Evolutionary conservation across 2,329 filamentous ascomycete species (phyloP).

Genomic region (Fusarium miscanthi): DNA sequence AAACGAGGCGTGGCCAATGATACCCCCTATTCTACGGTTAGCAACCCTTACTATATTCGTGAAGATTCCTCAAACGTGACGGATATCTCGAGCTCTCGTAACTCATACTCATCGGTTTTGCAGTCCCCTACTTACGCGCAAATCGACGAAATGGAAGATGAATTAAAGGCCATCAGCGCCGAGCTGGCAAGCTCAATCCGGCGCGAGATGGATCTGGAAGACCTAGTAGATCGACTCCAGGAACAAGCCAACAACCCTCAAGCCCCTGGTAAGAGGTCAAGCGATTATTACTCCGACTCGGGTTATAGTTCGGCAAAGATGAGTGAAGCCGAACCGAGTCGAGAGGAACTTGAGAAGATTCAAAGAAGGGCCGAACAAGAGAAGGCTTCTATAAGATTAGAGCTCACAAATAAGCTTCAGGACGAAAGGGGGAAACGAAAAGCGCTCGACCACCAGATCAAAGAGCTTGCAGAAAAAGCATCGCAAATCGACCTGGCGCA

Average conservation of each 20-base stretch:
- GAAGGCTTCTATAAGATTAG: slow-evolving; percentile 85
- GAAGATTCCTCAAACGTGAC: slow-evolving; percentile 52
- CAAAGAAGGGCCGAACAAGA: slow-evolving; percentile 90
- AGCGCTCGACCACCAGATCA: slow-evolving; percentile 84
- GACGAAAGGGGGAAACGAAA: slow-evolving; percentile 83
- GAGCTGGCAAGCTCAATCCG: slow-evolving; percentile 94
- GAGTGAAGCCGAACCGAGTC: slow-evolving; percentile 71
- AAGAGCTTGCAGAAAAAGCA: slow-evolving; percentile 81
- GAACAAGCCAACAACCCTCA: slow-evolving; percentile 73
- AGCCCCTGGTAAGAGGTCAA: slow-evolving; percentile 77
- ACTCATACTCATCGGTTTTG: slow-evolving; percentile 62
- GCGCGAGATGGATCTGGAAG: slow-evolving; percentile 95
- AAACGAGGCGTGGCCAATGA: slow-evolving; percentile 51
- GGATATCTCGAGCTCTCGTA: slow-evolving; percentile 61
- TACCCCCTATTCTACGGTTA: slow-evolving; percentile 42
- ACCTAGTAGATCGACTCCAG: slow-evolving; percentile 89
- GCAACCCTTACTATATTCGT: slow-evolving; percentile 47
- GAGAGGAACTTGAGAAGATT: slow-evolving; percentile 82
- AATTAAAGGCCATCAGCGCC: slow-evolving; percentile 90
- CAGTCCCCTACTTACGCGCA: slow-evolving; percentile 61
- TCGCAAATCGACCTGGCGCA: slow-evolving; percentile 69
- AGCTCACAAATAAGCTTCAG: slow-evolving; percentile 86
- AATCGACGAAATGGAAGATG: slow-evolving; percentile 91
- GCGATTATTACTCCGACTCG: slow-evolving; percentile 98
- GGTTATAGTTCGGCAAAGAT: slow-evolving; percentile 87